Base-by-base conservation (phyloP, 2,329 filamentous ascomycete genomes). In the Bipolaris gigantea region DNA sequence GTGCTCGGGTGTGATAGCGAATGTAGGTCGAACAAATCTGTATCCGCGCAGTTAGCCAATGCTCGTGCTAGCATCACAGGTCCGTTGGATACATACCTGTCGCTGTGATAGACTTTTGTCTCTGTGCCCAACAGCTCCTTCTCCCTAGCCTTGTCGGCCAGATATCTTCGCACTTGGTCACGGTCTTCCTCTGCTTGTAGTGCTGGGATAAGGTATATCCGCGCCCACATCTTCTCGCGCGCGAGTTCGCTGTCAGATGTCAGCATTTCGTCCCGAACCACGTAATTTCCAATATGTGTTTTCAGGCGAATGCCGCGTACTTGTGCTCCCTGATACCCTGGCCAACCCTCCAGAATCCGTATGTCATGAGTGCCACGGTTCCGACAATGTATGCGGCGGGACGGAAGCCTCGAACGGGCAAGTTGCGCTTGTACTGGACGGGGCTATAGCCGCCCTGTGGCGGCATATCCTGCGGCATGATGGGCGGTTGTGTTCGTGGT, bases 381-480 rank as follows among this genome's bases (percentile, higher is more conserved):
- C 86, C 90, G 66, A 90, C 73, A 63, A 97, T 83, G 74, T 96
- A 86, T 58, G 86, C 84, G 44, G 86, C 83, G 16, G 94, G 93
- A 56, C 89, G 87, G 84, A 97, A 96, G 67, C 93, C 93, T 71
- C 89, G 89, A 61, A 89, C 87, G 61, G 94, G 94, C 59, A 99
- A 82, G 80, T 97, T 97, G 78, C 94, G 89, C 86, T 96, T 96
- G 83, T 97, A 99, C 80, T 99, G 94, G 64, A 99, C 89, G 77
- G 93, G 88, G 77, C 87, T 89, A 79, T 99, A 99, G 83, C 94
- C 94, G 81, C 93, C 94, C 73, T 79, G 77, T 69, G 94, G 94
- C 81, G 94, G 94, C 86, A 99, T 90, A 83, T 99, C 94, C 84
- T 97, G 92, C 81, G 89, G 87, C 93, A 97, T 97, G 73, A 63